Percentiles rank a stretch among this genome's conserved stretches.
phyloP scores from a whole-genome alignment of 2,329 filamentous ascomycete species.

The Microsporum audouinii region DNA sequence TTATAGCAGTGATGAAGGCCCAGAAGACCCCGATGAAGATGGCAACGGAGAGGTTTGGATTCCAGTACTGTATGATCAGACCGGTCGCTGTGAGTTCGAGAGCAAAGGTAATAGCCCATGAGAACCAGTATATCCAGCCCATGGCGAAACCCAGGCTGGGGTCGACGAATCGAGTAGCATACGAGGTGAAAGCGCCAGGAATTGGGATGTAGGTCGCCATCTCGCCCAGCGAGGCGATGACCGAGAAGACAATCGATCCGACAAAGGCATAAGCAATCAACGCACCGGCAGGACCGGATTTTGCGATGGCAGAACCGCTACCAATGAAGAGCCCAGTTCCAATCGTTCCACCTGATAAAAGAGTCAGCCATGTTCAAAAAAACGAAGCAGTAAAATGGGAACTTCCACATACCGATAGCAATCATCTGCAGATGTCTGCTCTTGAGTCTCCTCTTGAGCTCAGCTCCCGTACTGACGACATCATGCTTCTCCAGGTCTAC shows the following conservation, averaged over 20 bases:
- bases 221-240: slow-evolving; percentile 57
- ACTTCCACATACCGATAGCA: slow-evolving; percentile 52
- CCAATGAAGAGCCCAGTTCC: slow-evolving; percentile 64
- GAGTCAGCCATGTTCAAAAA: not conserved
- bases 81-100: slow-evolving; percentile 62
- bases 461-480: slow-evolving; percentile 46
- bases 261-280: slow-evolving; percentile 60
- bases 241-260: slow-evolving; percentile 60
- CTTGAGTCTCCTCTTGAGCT: slow-evolving; percentile 66
- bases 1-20: slow-evolving; percentile 55
- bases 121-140: slow-evolving; percentile 78
- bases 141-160: slow-evolving; percentile 63
- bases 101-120: slow-evolving; percentile 61
- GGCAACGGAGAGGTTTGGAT: slow-evolving; percentile 48
- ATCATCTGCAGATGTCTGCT: slow-evolving; percentile 94
- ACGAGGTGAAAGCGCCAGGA: slow-evolving; percentile 63
- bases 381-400: too few species aligned
- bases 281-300: slow-evolving; percentile 53
- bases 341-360: slow-evolving; percentile 46
- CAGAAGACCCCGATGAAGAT: slow-evolving; percentile 67
- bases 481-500: slow-evolving; percentile 28
- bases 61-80: slow-evolving; percentile 67
- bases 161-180: slow-evolving; percentile 63
- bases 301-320: slow-evolving; percentile 50
- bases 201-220: slow-evolving; percentile 71